These are phyloP conservation scores for Juncus effusus DNA, from an alignment of 176 grass and related monocot genomes.

Conservation along the genomic window DNA sequence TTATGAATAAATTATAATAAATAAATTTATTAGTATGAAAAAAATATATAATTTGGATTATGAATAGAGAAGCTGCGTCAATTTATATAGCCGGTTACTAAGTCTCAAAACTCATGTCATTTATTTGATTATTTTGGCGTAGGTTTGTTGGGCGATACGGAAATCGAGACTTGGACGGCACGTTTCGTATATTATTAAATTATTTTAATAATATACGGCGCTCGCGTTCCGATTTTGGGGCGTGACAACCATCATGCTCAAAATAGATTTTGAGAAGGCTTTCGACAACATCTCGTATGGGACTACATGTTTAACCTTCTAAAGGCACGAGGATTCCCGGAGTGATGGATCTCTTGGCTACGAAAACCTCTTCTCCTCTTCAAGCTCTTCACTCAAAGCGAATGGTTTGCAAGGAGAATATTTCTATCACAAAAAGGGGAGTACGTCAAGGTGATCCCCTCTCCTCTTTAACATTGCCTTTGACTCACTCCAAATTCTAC, in stretches of 20 bases:
- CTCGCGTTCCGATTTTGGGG: too few relatives aligned
- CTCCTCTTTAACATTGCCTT: background rate
- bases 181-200: too few relatives aligned
- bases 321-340: background rate
- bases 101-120: too few relatives aligned
- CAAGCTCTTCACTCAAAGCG: background rate
- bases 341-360: background rate
- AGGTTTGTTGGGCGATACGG: too few relatives aligned
- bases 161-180: too few relatives aligned
- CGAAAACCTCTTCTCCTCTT: background rate
- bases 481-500: background rate
- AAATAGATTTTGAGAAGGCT: constrained; percentile 4
- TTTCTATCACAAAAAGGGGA: background rate
- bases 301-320: background rate
- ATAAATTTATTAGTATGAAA: too few relatives aligned
- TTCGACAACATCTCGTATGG: background rate
- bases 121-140: too few relatives aligned
- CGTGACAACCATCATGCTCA: background rate
- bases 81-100: too few relatives aligned
- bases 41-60: too few relatives aligned
- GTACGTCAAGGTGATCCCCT: constrained; percentile 1
- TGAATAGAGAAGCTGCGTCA: too few relatives aligned
- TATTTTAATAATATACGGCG: too few relatives aligned
- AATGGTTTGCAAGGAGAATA: background rate
- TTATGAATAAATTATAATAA: too few relatives aligned